Base-by-base conservation (phyloP, 148 eudicot genomes). In the Spergularia bocconei region DNA sequence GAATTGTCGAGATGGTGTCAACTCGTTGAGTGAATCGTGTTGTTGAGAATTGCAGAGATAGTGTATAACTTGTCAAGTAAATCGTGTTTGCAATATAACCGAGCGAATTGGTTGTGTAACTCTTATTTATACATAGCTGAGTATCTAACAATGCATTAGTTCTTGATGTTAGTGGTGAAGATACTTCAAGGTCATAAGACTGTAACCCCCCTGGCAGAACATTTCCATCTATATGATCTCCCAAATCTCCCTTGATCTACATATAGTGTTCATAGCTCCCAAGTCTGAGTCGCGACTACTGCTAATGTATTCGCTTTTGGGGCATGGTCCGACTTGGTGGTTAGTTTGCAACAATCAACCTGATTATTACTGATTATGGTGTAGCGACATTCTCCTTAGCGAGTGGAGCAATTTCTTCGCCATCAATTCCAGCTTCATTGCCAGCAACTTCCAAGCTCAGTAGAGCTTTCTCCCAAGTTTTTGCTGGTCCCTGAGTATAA, bases 301-400 rank as follows among this genome's bases (percentile, higher is more conserved):
- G 25, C 13, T 13, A 58, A 11, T 25, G 6, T 58, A 25, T n/a
- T 4, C 11, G 62, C 62, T 25, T n/a, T 13, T 19, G 11, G 19
- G n/a, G 11, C 29, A 11, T 5, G 29, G 23, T 58, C 21, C 23
- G 9, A n/a, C 13, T 7, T 58, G 21, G 62, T 58, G 23, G 10
- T 58, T 21, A 36, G 2, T 12, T 67, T 11, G 33, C 54, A 19
- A 36, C 72, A 69, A 29, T 20, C 36, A 14, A 52, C 11, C 60
- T 36, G n/a, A 13, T 69, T 54, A 69, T 15, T 60, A 60, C 60
- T 36, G n/a, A 13, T 69, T 54, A 69, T 15, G 72, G 72, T 81
- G 92, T 86, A 14, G 96, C 83, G 52, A 91, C 88, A 23, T 89
- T 89, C 82, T 90, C 97, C 85, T 88, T 90, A 13, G 91, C 92